Evolutionary conservation across 352 stramenopile species (phyloP).

Genomic region (Phytophthora palmivora): DNA sequence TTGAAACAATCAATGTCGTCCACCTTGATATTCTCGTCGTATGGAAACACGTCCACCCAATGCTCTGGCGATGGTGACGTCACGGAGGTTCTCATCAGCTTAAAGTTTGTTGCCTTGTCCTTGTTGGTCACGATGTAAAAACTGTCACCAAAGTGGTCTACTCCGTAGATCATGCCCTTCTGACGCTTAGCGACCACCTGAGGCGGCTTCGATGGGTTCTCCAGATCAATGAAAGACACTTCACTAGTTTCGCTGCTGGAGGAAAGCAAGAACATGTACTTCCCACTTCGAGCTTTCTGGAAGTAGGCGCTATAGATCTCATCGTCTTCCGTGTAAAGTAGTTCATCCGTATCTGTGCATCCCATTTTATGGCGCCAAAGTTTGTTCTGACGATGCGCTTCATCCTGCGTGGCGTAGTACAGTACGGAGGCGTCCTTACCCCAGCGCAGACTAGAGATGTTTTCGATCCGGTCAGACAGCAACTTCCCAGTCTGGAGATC

Average conservation of each 20-base stretch:
- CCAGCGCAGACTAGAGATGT: slow-evolving; percentile 93
- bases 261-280: slow-evolving; percentile 93
- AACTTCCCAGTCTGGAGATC: slow-evolving; percentile 77
- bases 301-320: slow-evolving; percentile 94
- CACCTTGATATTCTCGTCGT: slow-evolving; percentile 83
- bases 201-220: slow-evolving; percentile 51
- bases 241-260: slow-evolving; percentile 94
- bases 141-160: slow-evolving; percentile 88
- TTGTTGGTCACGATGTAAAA: slow-evolving; percentile 97
- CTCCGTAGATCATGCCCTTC: slow-evolving; percentile 81
- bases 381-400: slow-evolving; percentile 93
- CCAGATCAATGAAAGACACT: slow-evolving; percentile 77
- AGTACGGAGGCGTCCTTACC: slow-evolving; percentile 89
- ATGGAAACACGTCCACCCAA: slow-evolving; percentile 92
- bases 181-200: slow-evolving; percentile 71
- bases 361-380: slow-evolving; percentile 93
- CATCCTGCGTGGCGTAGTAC: slow-evolving; percentile 95
- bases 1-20: slow-evolving; percentile 91
- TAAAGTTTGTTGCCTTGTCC: slow-evolving; percentile 94
- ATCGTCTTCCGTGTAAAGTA: slow-evolving; percentile 96
- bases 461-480: slow-evolving; percentile 78
- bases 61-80: slow-evolving; percentile 52
- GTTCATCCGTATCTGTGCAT: slow-evolving; percentile 70
- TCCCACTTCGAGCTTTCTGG: slow-evolving; percentile 91
- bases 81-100: slow-evolving; percentile 84